A percentile compares a stretch with the other conserved stretches of the same genome.
These are phyloP conservation scores for Colletotrichum eremochloae DNA, from an alignment of 2,329 filamentous ascomycete genomes.

Conservation along the genomic window DNA sequence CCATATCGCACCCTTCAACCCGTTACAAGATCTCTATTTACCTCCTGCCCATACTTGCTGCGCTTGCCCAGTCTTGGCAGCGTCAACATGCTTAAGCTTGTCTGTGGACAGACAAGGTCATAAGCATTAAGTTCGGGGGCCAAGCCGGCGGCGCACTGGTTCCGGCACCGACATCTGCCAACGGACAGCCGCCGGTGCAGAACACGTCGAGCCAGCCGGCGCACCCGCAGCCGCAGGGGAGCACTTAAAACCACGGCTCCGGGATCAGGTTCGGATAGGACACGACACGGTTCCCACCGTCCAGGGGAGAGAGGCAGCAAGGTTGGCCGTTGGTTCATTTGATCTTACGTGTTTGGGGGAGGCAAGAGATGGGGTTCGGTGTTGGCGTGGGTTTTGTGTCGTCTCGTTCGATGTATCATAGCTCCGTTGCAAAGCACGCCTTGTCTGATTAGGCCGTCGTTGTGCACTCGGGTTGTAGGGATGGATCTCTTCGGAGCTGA, in stretches of 20 bases:
- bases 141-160: constrained; percentile 48
- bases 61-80: no score
- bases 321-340: background rate
- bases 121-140: constrained; percentile 82
- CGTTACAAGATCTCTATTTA: no score
- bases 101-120: constrained; percentile 45
- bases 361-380: constrained; percentile 19
- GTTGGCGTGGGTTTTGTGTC: constrained; percentile 21
- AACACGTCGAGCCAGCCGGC: constrained; percentile 40
- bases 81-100: no score
- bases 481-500: no score
- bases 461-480: no score
- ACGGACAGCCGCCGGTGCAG: constrained; percentile 44
- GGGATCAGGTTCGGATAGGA: constrained; percentile 68
- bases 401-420: constrained; percentile 33
- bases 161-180: constrained; percentile 35
- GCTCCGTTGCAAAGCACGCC: constrained; percentile 8
- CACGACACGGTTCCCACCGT: constrained; percentile 20
- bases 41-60: no score
- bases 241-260: constrained; percentile 71
- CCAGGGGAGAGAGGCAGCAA: constrained; percentile 10
- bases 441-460: background rate
- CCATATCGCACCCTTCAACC: no score
- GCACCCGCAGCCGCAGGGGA: constrained; percentile 49
- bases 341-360: background rate